phyloP scores from a whole-genome alignment of 306 rosid genomes.

The Castanospermum australe region DNA sequence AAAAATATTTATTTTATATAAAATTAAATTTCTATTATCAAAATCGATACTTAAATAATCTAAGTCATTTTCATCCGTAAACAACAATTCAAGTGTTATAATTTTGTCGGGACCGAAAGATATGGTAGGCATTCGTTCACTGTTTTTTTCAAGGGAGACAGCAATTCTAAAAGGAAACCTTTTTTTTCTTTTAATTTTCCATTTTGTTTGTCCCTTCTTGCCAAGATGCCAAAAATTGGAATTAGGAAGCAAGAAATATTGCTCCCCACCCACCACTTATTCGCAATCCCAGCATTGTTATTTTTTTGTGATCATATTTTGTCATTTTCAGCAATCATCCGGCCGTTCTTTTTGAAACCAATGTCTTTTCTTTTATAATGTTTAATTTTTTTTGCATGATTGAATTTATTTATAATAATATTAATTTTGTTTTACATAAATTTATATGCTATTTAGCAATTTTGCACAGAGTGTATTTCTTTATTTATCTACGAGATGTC shows the following conservation, averaged over 20 bases:
- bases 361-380: not conserved
- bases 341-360: not conserved
- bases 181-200: not conserved
- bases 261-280: conserved; percentile 24
- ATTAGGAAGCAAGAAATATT: conserved; percentile 15
- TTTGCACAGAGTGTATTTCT: not conserved
- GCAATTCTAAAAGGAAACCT: not conserved
- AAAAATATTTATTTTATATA: not conserved
- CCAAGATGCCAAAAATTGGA: not conserved
- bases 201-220: conserved; percentile 10
- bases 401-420: not conserved
- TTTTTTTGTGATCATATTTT: not conserved
- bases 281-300: not conserved
- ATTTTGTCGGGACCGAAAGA: conserved; percentile 19
- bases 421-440: not conserved
- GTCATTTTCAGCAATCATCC: conserved; percentile 17
- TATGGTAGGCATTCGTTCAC: conserved; percentile 18
- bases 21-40: not conserved
- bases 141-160: conserved; percentile 19
- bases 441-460: not conserved
- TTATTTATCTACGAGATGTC: not conserved
- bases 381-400: not conserved
- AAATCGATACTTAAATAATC: too few species aligned
- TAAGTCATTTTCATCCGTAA: too few species aligned
- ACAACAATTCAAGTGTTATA: not conserved